These are phyloP conservation scores for Carex myosuroides DNA, from an alignment of 176 grass and related monocot genomes.

Conservation along the genomic window DNA sequence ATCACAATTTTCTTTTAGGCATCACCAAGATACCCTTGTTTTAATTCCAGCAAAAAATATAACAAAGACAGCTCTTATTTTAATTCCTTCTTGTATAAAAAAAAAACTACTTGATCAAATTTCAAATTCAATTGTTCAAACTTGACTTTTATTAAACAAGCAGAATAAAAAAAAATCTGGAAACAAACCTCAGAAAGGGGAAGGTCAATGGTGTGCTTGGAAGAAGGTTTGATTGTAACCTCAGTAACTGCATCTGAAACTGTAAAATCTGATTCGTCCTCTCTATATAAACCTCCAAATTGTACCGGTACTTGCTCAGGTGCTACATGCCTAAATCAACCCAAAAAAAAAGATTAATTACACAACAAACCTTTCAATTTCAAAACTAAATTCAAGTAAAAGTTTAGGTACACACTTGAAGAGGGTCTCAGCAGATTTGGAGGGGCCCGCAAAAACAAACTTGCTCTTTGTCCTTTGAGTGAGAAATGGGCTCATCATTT, in stretches of 20 bases:
- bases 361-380: not conserved
- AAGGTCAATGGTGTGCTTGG: conserved; percentile 70
- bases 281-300: conserved; percentile 79
- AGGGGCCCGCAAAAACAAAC: conserved; percentile 80
- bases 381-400: not conserved
- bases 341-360: not conserved
- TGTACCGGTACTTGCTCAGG: conserved; percentile 87
- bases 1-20: not conserved
- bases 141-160: not conserved
- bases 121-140: not conserved
- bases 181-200: conserved; percentile 46
- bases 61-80: not conserved
- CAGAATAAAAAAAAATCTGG: not conserved
- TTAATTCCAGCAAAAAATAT: not conserved
- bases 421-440: conserved; percentile 79
- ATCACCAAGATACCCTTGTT: not conserved
- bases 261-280: conserved; percentile 75
- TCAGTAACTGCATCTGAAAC: conserved; percentile 53
- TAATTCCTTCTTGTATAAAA: not conserved
- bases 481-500: conserved; percentile 91
- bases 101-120: not conserved
- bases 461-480: conserved; percentile 97
- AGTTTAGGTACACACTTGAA: conserved; percentile 44
- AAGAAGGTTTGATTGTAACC: conserved; percentile 58
- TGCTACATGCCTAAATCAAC: conserved; percentile 64